Evolutionary conservation across 306 rosid genomes (phyloP).

Genomic region (Acmispon strigosus): DNA sequence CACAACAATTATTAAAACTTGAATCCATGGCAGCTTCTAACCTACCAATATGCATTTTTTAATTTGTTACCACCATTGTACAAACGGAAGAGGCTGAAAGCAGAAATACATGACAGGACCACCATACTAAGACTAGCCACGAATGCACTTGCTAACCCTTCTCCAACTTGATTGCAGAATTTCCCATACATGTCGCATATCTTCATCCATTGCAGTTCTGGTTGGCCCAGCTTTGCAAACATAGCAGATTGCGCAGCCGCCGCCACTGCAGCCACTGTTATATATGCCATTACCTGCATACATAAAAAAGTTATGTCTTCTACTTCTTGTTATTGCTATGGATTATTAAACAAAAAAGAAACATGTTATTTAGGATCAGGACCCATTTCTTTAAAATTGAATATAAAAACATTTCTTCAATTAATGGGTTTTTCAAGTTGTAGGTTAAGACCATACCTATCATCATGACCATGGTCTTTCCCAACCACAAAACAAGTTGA

Average conservation of each 20-base stretch:
- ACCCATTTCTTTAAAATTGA: neutral
- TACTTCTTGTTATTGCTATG: neutral
- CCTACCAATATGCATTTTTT: constrained; percentile 42
- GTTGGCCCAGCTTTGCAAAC: constrained; percentile 70
- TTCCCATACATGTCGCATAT: constrained; percentile 68
- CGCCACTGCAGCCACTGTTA: constrained; percentile 58
- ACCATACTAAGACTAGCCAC: constrained; percentile 60
- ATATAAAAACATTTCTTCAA: neutral
- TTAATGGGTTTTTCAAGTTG: neutral
- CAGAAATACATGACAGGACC: constrained; percentile 61
- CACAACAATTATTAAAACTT: neutral
- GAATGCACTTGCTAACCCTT: constrained; percentile 64
- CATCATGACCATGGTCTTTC: neutral
- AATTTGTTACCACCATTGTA: constrained; percentile 45
- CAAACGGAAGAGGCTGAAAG: constrained; percentile 81
- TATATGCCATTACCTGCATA: constrained; percentile 66
- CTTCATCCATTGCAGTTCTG: constrained; percentile 80
- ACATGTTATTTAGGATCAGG: neutral
- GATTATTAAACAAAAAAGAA: neutral
- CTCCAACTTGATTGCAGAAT: constrained; percentile 83
- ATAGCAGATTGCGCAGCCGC: constrained; percentile 58
- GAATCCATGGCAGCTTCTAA: neutral
- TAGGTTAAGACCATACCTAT: constrained; percentile 7
- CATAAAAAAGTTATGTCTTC: neutral
- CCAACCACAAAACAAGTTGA: constrained; percentile 13